phyloP scores from a whole-genome alignment of 352 stramenopile species.

The Blastocystis sp. region DNA sequence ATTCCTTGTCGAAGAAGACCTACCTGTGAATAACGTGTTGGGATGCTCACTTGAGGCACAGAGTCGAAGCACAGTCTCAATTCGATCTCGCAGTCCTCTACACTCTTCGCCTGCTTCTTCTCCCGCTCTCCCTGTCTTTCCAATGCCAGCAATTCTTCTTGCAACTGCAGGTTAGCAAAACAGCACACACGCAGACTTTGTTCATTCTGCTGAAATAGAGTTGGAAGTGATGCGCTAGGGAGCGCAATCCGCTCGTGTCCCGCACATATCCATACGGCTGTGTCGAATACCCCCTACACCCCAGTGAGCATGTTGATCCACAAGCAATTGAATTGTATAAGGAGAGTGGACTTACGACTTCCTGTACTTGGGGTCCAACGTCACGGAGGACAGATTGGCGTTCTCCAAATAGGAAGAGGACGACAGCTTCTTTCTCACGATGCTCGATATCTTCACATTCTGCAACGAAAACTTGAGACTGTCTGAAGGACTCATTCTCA shows the following conservation, averaged over 20 bases:
- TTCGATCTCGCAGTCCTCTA: constrained; percentile 22
- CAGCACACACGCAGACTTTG: background rate
- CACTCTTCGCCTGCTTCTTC: constrained; percentile 25
- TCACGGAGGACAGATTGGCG: constrained; percentile 39
- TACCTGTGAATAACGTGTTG: background rate
- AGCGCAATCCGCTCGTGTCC: constrained; percentile 37
- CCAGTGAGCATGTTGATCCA: background rate
- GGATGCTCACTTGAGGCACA: background rate
- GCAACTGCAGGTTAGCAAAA: constrained; percentile 10
- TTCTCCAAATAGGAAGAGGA: constrained; percentile 45
- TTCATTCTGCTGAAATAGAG: constrained; percentile 62
- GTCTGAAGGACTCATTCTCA: background rate
- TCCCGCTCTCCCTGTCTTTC: background rate
- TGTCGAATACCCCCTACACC: constrained; percentile 34
- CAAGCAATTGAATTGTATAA: background rate
- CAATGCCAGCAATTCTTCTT: constrained; percentile 12
- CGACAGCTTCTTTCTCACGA: constrained; percentile 8
- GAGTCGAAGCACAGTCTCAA: constrained; percentile 43
- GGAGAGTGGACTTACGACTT: background rate
- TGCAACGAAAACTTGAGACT: constrained; percentile 51
- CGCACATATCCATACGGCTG: constrained; percentile 35
- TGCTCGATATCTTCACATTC: constrained; percentile 36
- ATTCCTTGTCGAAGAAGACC: constrained; percentile 39
- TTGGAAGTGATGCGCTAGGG: constrained; percentile 40
- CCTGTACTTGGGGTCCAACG: background rate